Base-by-base conservation (phyloP, 2,329 filamentous ascomycete genomes). In the Corinectria fuckeliana region DNA sequence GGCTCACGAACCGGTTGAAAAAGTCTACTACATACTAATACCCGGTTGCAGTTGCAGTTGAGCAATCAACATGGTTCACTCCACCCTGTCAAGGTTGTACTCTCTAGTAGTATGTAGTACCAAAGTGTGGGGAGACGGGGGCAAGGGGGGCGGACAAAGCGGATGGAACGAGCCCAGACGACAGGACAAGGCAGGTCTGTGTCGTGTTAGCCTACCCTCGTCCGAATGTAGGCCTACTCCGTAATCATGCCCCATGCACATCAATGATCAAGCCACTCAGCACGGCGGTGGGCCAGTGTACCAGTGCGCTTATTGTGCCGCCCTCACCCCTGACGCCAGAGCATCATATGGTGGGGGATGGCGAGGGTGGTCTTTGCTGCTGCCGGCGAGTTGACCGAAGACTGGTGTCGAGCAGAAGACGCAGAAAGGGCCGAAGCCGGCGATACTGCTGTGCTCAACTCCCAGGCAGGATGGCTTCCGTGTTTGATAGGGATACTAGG, bases 291-390 rank as follows among this genome's bases (percentile, higher is more conserved):
- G 30, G 32, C 36, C 30, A 39, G 10, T 36, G 14, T 28, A 11
- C 16, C n/a, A 52, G 32, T 32, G 41, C 28, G 38, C 41, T 39
- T 42, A 23, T 49, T 14, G 50, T 25, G 44, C 23, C 30, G 50
- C 50, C 36, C 41, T 60, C 48, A 45, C 60, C 64, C 62, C 64
- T 69, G 66, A 62, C 57, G 52, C 65, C 60, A 56, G 36, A 54
- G 50, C 45, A 36, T 3, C 7, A 36, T 47, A 55, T 64, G 61
- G 50, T 26, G 30, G 28, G 30, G 28, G 14, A 36, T 36, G 50
- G 36, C 52, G 57, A 28, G n/a, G 26, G 20, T 30, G 21, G 48
- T 44, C 47, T 34, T 44, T 62, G 49, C 30, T 41, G 50, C 32
- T 47, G 50, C 18, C 30, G 49, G 44, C 18, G 16, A 39, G 53